These are phyloP conservation scores for Hericium erinaceus DNA, from an alignment of 768 basidiomycete genomes.

Conservation along the genomic window DNA sequence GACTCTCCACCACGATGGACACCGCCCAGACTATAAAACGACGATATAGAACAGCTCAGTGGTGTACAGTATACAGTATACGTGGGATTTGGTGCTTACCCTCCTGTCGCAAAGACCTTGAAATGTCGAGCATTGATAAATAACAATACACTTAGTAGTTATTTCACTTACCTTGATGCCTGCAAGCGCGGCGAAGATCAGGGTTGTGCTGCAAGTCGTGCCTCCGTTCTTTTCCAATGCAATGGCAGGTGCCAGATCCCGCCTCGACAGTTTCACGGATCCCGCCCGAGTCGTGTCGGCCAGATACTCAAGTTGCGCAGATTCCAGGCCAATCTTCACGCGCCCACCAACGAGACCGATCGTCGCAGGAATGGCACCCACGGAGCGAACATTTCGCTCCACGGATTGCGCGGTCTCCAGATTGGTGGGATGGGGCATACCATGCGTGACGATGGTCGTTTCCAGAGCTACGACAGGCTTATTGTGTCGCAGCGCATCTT, in stretches of 20 bases:
- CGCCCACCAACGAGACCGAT: constrained; percentile 78
- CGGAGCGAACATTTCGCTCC: constrained; percentile 62
- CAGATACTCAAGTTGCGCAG: constrained; percentile 55
- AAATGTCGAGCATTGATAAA: constrained; percentile 2
- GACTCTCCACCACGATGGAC: constrained; percentile 73
- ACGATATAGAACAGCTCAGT: not conserved
- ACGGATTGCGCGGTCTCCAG: constrained; percentile 60
- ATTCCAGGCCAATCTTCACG: constrained; percentile 75
- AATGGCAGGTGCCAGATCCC: constrained; percentile 75
- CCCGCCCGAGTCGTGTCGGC: constrained; percentile 38
- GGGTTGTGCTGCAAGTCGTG: constrained; percentile 62
- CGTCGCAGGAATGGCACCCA: constrained; percentile 82
- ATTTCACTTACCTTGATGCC: constrained; percentile 65
- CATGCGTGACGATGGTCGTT: constrained; percentile 88
- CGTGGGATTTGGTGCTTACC: constrained; percentile 35
- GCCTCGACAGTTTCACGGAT: constrained; percentile 60
- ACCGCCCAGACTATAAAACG: constrained; percentile 56
- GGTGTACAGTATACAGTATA: not conserved
- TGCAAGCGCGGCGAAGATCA: constrained; percentile 67
- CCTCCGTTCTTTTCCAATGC: constrained; percentile 67
- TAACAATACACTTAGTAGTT: not conserved
- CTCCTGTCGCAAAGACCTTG: constrained; percentile 87
- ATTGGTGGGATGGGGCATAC: constrained; percentile 78
- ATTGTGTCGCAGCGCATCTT: constrained; percentile 59
- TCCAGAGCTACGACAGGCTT: constrained; percentile 85